Evolutionary conservation across 2,329 filamentous ascomycete species (phyloP).

Genomic region (Rhynchosporium graminicola): DNA sequence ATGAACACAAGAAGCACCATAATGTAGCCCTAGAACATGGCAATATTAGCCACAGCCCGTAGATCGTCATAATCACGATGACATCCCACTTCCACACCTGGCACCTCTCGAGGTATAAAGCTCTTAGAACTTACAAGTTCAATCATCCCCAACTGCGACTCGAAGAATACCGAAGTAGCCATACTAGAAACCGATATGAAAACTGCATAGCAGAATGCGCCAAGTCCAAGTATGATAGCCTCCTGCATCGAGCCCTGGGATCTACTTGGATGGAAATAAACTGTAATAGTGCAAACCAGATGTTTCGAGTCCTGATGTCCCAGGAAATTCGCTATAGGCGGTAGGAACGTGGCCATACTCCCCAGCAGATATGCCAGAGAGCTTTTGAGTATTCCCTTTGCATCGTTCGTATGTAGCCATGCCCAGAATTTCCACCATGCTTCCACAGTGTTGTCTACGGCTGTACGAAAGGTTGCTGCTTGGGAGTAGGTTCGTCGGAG

Average conservation of each 20-base stretch:
- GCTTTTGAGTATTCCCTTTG: conserved; percentile 84
- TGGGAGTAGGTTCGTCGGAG: conserved; percentile 29
- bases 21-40: conserved; percentile 58
- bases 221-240: conserved; percentile 72
- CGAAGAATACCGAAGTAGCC: conserved; percentile 82
- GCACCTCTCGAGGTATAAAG: neutral
- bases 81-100: neutral
- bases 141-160: conserved; percentile 63
- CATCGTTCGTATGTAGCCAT: conserved; percentile 71
- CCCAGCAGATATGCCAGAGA: conserved; percentile 86
- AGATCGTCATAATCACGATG: neutral
- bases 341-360: conserved; percentile 82
- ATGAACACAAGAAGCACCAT: conserved; percentile 82
- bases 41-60: neutral
- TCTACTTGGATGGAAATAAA: conserved; percentile 91
- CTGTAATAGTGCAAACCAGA: conserved; percentile 88
- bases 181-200: conserved; percentile 81
- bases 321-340: conserved; percentile 69
- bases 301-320: conserved; percentile 90
- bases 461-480: conserved; percentile 40
- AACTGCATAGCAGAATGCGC: conserved; percentile 77
- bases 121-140: conserved; percentile 47
- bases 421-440: conserved; percentile 47
- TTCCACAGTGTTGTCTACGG: conserved; percentile 41
- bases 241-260: conserved; percentile 89